Base-by-base conservation (phyloP, 129 eudicot genomes). In the Tanacetum coccineum region DNA sequence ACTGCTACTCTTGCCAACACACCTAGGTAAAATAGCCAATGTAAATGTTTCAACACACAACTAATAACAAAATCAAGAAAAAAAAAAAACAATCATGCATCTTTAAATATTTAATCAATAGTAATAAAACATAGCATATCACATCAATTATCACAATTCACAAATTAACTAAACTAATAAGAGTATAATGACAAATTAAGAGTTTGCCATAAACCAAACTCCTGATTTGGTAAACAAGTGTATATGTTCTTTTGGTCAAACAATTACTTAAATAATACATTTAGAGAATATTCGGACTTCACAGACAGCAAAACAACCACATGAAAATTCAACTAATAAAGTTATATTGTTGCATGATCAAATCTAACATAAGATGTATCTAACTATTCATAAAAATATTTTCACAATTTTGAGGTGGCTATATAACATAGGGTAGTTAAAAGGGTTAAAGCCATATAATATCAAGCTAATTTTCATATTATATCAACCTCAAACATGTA, bases 181-280 rank as follows among this genome's bases (percentile, higher is more conserved):
- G 39, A 6, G 39, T 32, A 32, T n/a, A n/a, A n/a, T n/a, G n/a
- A n/a, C n/a, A n/a, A n/a, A n/a, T n/a, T n/a, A n/a, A 49, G 54
- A 49, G 54, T 53, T 56, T 56, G 62, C 15, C 7, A 7, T 0
- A 20, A 12, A 56, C 14, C 36, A 56, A 9, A 56, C 62, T 56
- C 62, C 9, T 56, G 6, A 21, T 56, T 9, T 22, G 39, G 6
- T 56, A 9, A 19, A 56, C 62, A 56, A 9, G 62, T 56, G 65
- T 59, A 6, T 21, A 28, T 14, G 21, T 59, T 59, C 62, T 56
- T 56, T 28, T 60, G 48, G 65, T 32, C 48, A 60, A n/a, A 60
- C n/a, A 6, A 15, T 18, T 32, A n/a, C 2, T 13, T 58, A 7
- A 4, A 58, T 58, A 25, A 60, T 4, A 60, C 15, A 19, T 28